A percentile compares a stretch with the other conserved stretches of the same genome.
Evolutionary conservation across 106 monocot genomes (phyloP).

Genomic region (Chionographis japonica): DNA sequence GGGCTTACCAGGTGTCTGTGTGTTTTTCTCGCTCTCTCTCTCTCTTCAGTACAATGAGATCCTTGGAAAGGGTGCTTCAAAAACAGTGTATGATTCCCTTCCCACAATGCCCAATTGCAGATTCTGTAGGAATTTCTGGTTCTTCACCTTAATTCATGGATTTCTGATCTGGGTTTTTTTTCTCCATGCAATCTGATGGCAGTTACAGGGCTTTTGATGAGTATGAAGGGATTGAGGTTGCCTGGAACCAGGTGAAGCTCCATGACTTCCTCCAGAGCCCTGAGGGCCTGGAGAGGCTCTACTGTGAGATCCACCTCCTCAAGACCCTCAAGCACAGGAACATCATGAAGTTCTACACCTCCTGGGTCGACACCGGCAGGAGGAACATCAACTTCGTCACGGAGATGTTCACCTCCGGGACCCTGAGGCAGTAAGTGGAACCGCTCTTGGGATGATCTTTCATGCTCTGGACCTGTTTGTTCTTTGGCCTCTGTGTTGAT

Average conservation of each 20-base stretch:
- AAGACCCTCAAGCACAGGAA: constrained; percentile 76
- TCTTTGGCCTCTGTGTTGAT: not conserved
- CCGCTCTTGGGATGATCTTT: not conserved
- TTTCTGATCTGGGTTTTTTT: not conserved
- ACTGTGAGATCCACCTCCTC: constrained; percentile 95
- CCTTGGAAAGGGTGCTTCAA: constrained; percentile 90
- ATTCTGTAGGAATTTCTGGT: not conserved
- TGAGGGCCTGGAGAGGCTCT: constrained; percentile 79
- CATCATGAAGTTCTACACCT: constrained; percentile 73
- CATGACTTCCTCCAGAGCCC: constrained; percentile 68
- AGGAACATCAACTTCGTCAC: constrained; percentile 90
- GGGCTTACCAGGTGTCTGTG: no score
- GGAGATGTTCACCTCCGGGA: constrained; percentile 97
- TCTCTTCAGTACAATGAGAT: constrained; percentile 86
- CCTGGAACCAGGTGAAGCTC: constrained; percentile 98
- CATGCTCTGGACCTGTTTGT: not conserved
- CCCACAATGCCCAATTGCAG: not conserved
- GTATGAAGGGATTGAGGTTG: constrained; percentile 93
- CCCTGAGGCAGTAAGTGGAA: constrained; percentile 77
- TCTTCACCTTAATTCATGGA: not conserved
- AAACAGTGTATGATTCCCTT: constrained; percentile 66
- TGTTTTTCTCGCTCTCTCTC: not conserved
- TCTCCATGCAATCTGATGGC: constrained; percentile 4
- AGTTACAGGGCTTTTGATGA: constrained; percentile 87
- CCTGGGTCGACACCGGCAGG: constrained; percentile 62